Base-by-base conservation (phyloP, 805 yeast genomes). In the Candida awuae region DNA sequence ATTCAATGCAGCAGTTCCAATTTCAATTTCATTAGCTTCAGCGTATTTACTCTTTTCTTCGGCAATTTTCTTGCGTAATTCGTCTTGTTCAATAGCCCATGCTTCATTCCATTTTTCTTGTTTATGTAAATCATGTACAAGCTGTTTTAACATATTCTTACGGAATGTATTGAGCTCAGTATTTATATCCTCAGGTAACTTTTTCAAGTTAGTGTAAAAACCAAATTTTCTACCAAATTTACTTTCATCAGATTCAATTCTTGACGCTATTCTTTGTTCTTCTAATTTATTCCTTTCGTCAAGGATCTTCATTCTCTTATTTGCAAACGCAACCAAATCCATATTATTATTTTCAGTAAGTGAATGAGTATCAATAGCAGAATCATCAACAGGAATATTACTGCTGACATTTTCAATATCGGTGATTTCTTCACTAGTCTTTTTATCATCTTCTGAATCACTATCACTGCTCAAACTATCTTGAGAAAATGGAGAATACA, bases 241-340 rank as follows among this genome's bases (percentile, higher is more conserved):
- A 6, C 61, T 51, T 46, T 48, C 70, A 47, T 56, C 61, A 37
- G 55, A 59, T 43, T 48, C 50, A 30, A 43, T 45, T 41, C 66
- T 61, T 35, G 43, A 49, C 25, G 53, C 54, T 43, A 57, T 58
- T 36, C 56, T 61, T 42, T 45, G 47, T 34, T 63, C 67, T 46
- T 61, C 59, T 39, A 53, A 47, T 44, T 42, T 41, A 42, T 56
- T 40, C 52, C 66, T 45, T 53, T 56, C 37, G 53, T 63, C 45
- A 4, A 73, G 56, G 13, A 61, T 46, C 8, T 51, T 55, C 14
- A 66, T 46, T 37, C 85, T 61, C 28, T 66, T 67, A 17, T 63
- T 56, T 0, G 85, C 78, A 53, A 77, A 78, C 29, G 62, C 74
- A 12, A 67, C 73, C 29, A 83, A 66, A 56, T 81, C 43, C 12